Conservation (phyloP, 31 red algal species). For the Asparagopsis taxiformis region DNA sequence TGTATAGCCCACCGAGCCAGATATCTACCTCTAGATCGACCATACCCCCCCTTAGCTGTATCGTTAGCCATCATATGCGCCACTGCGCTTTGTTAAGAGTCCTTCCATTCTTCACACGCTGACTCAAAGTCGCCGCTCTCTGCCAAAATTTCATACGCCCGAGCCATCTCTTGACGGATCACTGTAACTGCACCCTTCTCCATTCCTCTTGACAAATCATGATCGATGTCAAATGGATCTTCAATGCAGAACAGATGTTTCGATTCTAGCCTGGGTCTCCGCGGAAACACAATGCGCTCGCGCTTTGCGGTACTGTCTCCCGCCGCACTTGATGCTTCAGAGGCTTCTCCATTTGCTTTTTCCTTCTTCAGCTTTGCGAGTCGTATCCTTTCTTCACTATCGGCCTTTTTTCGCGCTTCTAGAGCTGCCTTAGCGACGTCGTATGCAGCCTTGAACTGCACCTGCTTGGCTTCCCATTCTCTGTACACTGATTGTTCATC, state of each 20-base stretch:
- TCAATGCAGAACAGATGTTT: conserved; percentile 94
- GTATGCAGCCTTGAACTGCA: conserved; percentile 16
- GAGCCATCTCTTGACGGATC: conserved; percentile 88
- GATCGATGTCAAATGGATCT: conserved; percentile 98
- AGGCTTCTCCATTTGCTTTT: no score
- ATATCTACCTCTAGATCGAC: no score
- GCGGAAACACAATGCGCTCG: conserved; percentile 31
- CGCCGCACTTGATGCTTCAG: no score
- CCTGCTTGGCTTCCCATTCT: conserved; percentile 59
- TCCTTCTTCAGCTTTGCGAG: no score
- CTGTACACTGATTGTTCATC: conserved; percentile 66
- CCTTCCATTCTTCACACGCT: conserved; percentile 70
- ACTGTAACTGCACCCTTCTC: conserved; percentile 65
- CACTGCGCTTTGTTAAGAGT: no score
- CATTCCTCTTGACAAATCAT: conserved; percentile 88
- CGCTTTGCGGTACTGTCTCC: not conserved
- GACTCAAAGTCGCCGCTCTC: conserved; percentile 65
- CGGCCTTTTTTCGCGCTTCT: conserved; percentile 23
- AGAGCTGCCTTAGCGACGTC: conserved; percentile 30
- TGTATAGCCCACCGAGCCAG: no score
- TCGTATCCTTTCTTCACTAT: not conserved
- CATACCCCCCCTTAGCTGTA: no score
- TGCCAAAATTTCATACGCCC: conserved; percentile 85
- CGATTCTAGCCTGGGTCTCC: conserved; percentile 46
- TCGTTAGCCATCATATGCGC: no score